Evolutionary conservation across 306 rosid genomes (phyloP), one percentile per base, ranked within the genome.

Genomic region (Inga oerstediana): DNA sequence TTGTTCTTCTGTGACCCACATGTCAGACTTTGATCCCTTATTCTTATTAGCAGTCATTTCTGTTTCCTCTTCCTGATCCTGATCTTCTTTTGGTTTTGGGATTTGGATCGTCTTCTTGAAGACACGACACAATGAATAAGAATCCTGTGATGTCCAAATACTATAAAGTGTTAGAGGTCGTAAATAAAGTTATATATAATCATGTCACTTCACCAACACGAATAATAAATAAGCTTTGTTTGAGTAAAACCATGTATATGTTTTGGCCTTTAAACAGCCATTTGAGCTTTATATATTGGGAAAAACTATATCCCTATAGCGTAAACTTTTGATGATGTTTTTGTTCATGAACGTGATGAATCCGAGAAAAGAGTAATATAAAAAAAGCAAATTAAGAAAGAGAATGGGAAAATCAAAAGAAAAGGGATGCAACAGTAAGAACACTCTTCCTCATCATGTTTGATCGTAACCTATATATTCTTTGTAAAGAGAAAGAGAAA

Each of bases 121-220:
- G 75, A 95, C 87, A 3, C 99, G 99, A 78, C 99, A 95, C 84
- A 95, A 72, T 4, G 99, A 97, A 76, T 92, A 95, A 9, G 99
- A 95, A 83, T 93, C 99, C 99, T 95, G 86, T 75, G 45, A 80
- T 80, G 22, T 20, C 5, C 3, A 19, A 2, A 15, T 27, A 5
- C 70, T 1, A 13, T 59, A 15, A 66, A 8, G 5, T 35, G 46
- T 67, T 35, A 67, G 24, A 67, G 24, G 37, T 67, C 9, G 10
- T 67, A 16, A 66, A 67, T 67, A 35, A 15, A 66, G 35, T 66
- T 52, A 52, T 66, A 66, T 15, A 64, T 66, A 66, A 15, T 34
- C 20, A 64, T 1, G 70, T 64, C 41, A 64, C 70, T 27, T 64
- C 41, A 64, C 70, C 32, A 64, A 64, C 41, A 64, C 59, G 59